phyloP scores from a whole-genome alignment of 148 eudicot species.

The Chenopodium album region DNA sequence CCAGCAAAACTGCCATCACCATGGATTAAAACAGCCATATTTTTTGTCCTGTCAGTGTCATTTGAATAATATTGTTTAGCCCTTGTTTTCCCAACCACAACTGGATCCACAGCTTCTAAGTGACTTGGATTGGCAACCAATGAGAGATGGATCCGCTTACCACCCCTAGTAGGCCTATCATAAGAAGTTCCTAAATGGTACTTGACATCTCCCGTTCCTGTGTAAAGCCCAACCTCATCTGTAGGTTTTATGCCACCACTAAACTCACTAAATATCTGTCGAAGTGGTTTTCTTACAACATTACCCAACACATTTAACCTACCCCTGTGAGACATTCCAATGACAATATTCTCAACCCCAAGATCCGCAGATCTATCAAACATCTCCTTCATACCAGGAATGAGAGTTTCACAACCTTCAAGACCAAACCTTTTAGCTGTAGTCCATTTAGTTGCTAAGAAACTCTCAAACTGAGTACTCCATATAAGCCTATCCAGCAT shows the following conservation, averaged over 20 bases:
- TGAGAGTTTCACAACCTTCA: slow-evolving; percentile 91
- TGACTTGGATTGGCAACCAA: slow-evolving; percentile 94
- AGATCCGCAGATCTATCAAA: slow-evolving; percentile 88
- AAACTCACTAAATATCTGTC: slow-evolving; percentile 84
- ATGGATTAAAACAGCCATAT: slow-evolving; percentile 77
- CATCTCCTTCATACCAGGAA: slow-evolving; percentile 98
- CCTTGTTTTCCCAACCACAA: slow-evolving; percentile 91
- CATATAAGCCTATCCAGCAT: slow-evolving; percentile 84
- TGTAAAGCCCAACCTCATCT: slow-evolving; percentile 79
- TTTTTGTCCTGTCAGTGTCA: slow-evolving; percentile 68
- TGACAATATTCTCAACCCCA: slow-evolving; percentile 87
- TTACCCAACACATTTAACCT: slow-evolving; percentile 83
- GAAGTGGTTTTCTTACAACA: slow-evolving; percentile 83
- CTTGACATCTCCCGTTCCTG: slow-evolving; percentile 91
- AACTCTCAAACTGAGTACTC: slow-evolving; percentile 93
- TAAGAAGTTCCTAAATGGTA: slow-evolving; percentile 94
- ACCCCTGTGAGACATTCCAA: slow-evolving; percentile 95
- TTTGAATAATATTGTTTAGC: slow-evolving; percentile 82
- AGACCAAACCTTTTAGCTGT: slow-evolving; percentile 93
- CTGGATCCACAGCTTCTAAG: slow-evolving; percentile 92
- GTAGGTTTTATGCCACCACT: slow-evolving; percentile 77
- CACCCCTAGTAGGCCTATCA: slow-evolving; percentile 89
- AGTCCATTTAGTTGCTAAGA: slow-evolving; percentile 91
- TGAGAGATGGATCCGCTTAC: slow-evolving; percentile 86
- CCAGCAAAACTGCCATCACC: slow-evolving; percentile 98